Conservation (phyloP, 306 rosid genomes). For the Lablab purpureus region DNA sequence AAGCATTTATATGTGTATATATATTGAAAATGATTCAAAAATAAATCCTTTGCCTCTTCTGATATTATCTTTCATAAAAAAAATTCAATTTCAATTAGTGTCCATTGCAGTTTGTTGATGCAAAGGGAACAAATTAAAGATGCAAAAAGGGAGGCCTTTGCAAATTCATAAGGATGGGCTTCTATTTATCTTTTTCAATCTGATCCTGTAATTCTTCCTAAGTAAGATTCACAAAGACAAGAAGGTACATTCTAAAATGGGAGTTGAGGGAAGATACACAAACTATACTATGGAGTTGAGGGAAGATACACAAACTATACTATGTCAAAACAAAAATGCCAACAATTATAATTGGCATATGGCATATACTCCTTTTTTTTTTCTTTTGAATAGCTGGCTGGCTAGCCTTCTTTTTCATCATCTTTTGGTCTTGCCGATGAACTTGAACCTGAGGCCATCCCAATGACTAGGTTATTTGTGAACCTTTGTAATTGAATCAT, state of each 20-base stretch:
- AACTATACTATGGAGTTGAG: constrained; percentile 57
- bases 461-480: constrained; percentile 71
- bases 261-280: constrained; percentile 61
- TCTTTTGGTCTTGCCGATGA: constrained; percentile 75
- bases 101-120: neutral
- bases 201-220: constrained; percentile 53
- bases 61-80: neutral
- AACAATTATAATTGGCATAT: constrained; percentile 55
- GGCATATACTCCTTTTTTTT: constrained; percentile 56
- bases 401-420: constrained; percentile 68
- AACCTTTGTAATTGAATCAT: constrained; percentile 92
- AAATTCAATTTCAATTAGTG: neutral
- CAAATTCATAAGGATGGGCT: constrained; percentile 34
- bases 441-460: constrained; percentile 79
- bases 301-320: constrained; percentile 68
- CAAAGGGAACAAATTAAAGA: neutral
- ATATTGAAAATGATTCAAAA: too few species aligned
- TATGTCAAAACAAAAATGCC: constrained; percentile 62
- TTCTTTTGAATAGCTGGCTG: constrained; percentile 48
- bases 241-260: constrained; percentile 47
- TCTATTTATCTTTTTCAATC: constrained; percentile 57
- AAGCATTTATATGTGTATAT: too few species aligned
- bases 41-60: neutral
- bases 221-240: constrained; percentile 50
- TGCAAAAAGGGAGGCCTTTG: constrained; percentile 35